phyloP scores from a whole-genome alignment of 2,329 filamentous ascomycete species.

The Truncatella angustata region DNA sequence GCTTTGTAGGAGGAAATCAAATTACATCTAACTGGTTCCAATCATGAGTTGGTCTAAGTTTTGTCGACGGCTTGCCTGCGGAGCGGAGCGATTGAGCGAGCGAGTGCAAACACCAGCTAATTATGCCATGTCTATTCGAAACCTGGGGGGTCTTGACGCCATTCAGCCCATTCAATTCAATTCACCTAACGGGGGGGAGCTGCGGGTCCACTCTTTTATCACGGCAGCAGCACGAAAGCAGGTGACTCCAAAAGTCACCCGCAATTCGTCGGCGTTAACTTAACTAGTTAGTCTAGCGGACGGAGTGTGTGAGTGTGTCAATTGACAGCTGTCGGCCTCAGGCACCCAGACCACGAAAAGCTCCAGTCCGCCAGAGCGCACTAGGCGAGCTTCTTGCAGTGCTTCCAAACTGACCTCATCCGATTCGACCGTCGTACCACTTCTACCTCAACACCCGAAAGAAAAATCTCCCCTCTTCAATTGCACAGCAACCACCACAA shows the following conservation, averaged over 20 bases:
- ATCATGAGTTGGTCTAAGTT: too few species aligned
- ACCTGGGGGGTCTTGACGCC: conserved; percentile 5
- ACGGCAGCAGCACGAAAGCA: conserved; percentile 6
- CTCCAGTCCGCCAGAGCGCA: conserved; percentile 14
- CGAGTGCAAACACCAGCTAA: too few species aligned
- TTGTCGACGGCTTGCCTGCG: too few species aligned
- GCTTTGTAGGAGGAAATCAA: too few species aligned
- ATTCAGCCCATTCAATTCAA: too few species aligned
- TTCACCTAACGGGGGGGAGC: too few species aligned
- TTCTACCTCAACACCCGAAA: conserved; percentile 4
- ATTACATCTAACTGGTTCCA: too few species aligned
- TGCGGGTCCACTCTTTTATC: not conserved
- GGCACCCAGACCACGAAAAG: conserved; percentile 16
- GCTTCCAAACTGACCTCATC: conserved; percentile 15
- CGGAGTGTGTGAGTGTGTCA: too few species aligned
- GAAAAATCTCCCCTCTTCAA: conserved; percentile 12
- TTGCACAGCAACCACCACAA: conserved; percentile 24
- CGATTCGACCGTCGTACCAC: conserved; percentile 9
- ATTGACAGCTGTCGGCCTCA: not conserved
- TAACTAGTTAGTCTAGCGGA: too few species aligned
- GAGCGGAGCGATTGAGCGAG: too few species aligned
- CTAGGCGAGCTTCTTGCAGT: not conserved
- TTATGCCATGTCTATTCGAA: too few species aligned
- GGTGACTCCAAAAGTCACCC: not conserved
- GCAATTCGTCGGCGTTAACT: too few species aligned